Evolutionary conservation across 805 yeast genomes (phyloP), one percentile per base, ranked within the genome.

Genomic region (Wickerhamomyces chambardii): DNA sequence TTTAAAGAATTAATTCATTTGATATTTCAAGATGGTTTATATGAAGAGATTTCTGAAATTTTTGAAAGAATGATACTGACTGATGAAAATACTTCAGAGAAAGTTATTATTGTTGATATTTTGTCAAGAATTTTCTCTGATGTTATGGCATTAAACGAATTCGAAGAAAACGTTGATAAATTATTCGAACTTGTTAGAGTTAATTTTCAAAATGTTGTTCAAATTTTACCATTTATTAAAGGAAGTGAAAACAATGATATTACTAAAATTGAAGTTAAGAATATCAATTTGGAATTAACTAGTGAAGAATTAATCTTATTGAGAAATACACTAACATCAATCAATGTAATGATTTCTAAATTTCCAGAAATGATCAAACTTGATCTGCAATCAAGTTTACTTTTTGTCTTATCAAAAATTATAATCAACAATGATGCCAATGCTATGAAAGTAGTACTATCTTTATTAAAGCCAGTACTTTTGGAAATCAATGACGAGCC

Each of bases 171-270:
- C 34, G 78, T 84, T 36, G 95, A 85, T 46, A 85, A 84, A 48
- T 59, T 86, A 30, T 85, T 90, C 54, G 97, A 90, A 51, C 62
- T 89, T 18, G 58, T 87, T 33, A 66, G 95, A 42, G 68, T 87
- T 6, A 70, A 74, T 15, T 65, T 83, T 61, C 63, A 78, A 16
- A 79, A 84, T 0, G 58, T 87, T 15, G 68, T 78, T 19, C 66
- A 63, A 22, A 58, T 70, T 8, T 56, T 82, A 30, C 89, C 94
- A 8, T 70, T 76, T 35, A 59, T 79, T 29, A 68, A 70, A 37
- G 68, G 66, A 21, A 68, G 64, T 29, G 67, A 51, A 12, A 15
- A 29, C 2, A 44, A 35, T 4, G 42, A 36, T 3, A 30, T 32
- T 3, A 28, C 32, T 6, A 11, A 9, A 15, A 33, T 16, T 8